These are phyloP conservation scores for Viridothelium virens DNA, from an alignment of 495 filamentous ascomycete species.

Conservation along the genomic window DNA sequence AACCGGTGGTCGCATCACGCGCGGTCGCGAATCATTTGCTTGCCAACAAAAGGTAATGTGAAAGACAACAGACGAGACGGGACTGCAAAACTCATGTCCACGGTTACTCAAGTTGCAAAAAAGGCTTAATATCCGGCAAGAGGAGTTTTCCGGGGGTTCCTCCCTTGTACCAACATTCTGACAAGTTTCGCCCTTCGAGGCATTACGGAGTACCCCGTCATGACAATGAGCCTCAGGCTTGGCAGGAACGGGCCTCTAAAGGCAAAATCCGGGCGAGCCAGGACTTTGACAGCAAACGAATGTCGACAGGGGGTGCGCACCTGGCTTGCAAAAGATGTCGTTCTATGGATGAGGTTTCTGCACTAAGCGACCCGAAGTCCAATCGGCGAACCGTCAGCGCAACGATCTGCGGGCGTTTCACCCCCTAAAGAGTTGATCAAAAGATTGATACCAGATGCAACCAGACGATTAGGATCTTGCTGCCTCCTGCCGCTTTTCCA, in stretches of 20 bases:
- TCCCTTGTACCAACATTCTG: not conserved
- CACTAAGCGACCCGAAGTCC: not conserved
- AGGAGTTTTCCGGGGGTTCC: not conserved
- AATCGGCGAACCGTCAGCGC: constrained; percentile 10
- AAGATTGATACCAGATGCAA: not conserved
- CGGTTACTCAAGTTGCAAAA: not conserved
- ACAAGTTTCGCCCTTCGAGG: not conserved
- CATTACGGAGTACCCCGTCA: no score
- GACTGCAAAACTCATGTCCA: not conserved
- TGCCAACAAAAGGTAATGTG: not conserved
- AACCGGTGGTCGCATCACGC: not conserved
- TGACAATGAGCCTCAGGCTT: not conserved
- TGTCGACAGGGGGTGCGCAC: not conserved
- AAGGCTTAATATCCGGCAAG: not conserved
- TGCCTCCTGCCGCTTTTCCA: not conserved
- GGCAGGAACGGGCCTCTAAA: not conserved
- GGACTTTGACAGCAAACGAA: not conserved
- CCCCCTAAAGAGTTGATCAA: not conserved
- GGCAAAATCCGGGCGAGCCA: not conserved
- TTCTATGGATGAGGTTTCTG: not conserved
- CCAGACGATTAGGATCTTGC: not conserved
- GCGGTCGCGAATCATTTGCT: not conserved
- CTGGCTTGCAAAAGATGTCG: not conserved
- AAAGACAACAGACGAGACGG: not conserved
- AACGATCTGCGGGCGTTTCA: constrained; percentile 7